A percentile compares a stretch with the other conserved stretches of the same genome.
Conservation (phyloP, 179 eudicot species). For the Amaranthus tricolor region DNA sequence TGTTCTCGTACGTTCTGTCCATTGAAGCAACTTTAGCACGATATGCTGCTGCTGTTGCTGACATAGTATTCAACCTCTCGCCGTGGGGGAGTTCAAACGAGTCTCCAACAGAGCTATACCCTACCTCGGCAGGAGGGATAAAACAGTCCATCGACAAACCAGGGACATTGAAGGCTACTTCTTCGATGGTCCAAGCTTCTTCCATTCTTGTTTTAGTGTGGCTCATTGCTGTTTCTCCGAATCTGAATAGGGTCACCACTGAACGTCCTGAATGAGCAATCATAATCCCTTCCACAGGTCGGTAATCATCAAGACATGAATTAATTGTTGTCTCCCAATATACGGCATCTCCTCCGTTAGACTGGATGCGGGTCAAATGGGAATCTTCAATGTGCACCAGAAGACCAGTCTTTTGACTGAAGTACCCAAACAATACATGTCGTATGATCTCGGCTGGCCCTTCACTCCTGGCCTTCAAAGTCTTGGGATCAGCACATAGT, state of each 20-base stretch:
- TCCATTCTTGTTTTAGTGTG: conserved; percentile 98
- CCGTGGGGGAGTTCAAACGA: conserved; percentile 64
- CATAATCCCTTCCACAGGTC: conserved; percentile 88
- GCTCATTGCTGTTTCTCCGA: conserved; percentile 94
- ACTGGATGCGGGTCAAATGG: conserved; percentile 88
- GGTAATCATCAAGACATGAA: conserved; percentile 79
- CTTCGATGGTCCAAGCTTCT: conserved; percentile 96
- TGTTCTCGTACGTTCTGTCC: conserved; percentile 37
- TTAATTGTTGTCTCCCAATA: conserved; percentile 97
- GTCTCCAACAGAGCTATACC: conserved; percentile 56
- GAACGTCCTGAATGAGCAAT: conserved; percentile 92
- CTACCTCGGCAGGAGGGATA: conserved; percentile 87
- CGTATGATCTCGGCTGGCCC: conserved; percentile 96
- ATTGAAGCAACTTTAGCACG: conserved; percentile 68
- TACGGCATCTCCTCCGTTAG: conserved; percentile 83
- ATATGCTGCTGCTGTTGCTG: conserved; percentile 44
- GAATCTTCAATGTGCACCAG: conserved; percentile 91
- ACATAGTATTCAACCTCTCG: conserved; percentile 48
- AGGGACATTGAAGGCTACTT: conserved; percentile 89
- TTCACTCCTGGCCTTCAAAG: conserved; percentile 80
- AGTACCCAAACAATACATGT: conserved; percentile 87
- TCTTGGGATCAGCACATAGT: conserved; percentile 81
- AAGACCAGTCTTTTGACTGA: conserved; percentile 90
- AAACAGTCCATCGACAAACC: conserved; percentile 87
- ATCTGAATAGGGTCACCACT: conserved; percentile 84